Evolutionary conservation across 768 basidiomycete genomes (phyloP).

Genomic region (Daedalea quercina): DNA sequence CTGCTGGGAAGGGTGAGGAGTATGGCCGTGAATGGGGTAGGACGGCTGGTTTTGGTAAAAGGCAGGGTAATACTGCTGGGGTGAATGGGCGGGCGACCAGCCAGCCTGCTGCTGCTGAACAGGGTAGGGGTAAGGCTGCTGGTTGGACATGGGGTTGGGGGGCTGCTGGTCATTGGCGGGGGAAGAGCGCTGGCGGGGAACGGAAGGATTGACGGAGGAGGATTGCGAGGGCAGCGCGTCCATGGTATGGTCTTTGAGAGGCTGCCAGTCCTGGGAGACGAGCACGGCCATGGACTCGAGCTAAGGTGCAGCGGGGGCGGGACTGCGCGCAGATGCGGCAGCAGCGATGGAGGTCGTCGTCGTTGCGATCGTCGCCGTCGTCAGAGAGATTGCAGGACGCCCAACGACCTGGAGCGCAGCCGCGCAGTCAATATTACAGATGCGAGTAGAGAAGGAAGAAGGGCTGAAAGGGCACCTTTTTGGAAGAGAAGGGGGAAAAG

Average conservation of each 20-base stretch:
- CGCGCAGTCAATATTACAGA: neutral
- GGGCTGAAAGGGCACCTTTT: slow-evolving; percentile 18
- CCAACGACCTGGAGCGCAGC: neutral
- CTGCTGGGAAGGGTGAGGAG: slow-evolving; percentile 22
- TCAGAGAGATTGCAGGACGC: slow-evolving; percentile 4
- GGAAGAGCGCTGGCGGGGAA: slow-evolving; percentile 53
- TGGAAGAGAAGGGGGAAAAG: slow-evolving; percentile 14
- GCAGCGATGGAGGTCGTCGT: neutral
- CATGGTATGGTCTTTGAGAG: slow-evolving; percentile 58
- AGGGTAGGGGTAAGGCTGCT: slow-evolving; percentile 56
- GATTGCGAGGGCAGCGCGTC: slow-evolving; percentile 38
- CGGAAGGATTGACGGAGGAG: slow-evolving; percentile 29
- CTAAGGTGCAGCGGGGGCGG: slow-evolving; percentile 9
- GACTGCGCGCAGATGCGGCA: slow-evolving; percentile 4
- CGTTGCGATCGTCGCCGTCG: slow-evolving; percentile 6
- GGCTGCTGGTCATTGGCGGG: slow-evolving; percentile 47
- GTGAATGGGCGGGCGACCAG: slow-evolving; percentile 63
- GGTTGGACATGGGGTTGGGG: slow-evolving; percentile 25
- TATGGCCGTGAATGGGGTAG: slow-evolving; percentile 37
- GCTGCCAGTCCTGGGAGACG: slow-evolving; percentile 71
- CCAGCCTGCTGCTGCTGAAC: slow-evolving; percentile 65
- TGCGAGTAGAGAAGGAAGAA: slow-evolving; percentile 10
- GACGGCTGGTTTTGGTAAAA: slow-evolving; percentile 70
- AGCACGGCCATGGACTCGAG: slow-evolving; percentile 66
- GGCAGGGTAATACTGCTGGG: slow-evolving; percentile 70